Evolutionary conservation across 2,329 filamentous ascomycete genomes (phyloP).

Genomic region (Hypoxylon sp.): DNA sequence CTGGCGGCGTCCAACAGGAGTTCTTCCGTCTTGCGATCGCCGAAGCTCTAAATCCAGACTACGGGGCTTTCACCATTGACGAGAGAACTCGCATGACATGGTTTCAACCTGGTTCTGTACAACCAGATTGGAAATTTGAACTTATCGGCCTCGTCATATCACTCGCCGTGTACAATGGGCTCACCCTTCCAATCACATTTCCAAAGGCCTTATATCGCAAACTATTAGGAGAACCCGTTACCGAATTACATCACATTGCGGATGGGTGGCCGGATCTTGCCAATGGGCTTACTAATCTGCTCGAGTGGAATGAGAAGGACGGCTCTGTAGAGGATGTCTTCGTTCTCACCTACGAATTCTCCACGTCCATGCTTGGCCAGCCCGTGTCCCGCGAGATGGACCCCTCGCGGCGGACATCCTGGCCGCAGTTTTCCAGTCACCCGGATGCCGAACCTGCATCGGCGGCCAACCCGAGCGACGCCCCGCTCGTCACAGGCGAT

Average conservation of each 20-base stretch:
- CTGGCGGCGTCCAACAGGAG: slow-evolving; percentile 95
- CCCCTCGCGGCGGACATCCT: slow-evolving; percentile 57
- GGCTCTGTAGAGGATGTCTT: slow-evolving; percentile 87
- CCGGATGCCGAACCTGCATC: slow-evolving; percentile 49
- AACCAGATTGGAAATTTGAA: slow-evolving; percentile 91
- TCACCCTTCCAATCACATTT: slow-evolving; percentile 91
- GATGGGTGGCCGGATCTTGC: slow-evolving; percentile 91
- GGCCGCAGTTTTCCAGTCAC: slow-evolving; percentile 67
- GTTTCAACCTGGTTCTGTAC: slow-evolving; percentile 87
- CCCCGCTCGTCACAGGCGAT: slow-evolving; percentile 81
- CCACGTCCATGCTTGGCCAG: slow-evolving; percentile 70
- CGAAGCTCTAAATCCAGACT: slow-evolving; percentile 82
- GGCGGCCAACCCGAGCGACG: slow-evolving; percentile 64
- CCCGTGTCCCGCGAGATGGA: slow-evolving; percentile 72
- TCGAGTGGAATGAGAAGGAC: slow-evolving; percentile 82
- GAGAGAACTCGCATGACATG: slow-evolving; percentile 83
- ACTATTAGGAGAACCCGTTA: slow-evolving; percentile 78
- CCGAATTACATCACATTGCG: slow-evolving; percentile 80
- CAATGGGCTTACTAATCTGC: slow-evolving; percentile 78
- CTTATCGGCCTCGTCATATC: slow-evolving; percentile 90
- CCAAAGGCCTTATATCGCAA: slow-evolving; percentile 87
- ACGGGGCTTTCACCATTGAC: slow-evolving; percentile 86
- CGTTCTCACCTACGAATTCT: slow-evolving; percentile 88
- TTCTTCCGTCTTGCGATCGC: slow-evolving; percentile 90
- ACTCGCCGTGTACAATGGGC: slow-evolving; percentile 91